Percentiles rank a stretch among this genome's conserved stretches.
Conservation (phyloP, 306 rosid species). For the Senna siamea region DNA sequence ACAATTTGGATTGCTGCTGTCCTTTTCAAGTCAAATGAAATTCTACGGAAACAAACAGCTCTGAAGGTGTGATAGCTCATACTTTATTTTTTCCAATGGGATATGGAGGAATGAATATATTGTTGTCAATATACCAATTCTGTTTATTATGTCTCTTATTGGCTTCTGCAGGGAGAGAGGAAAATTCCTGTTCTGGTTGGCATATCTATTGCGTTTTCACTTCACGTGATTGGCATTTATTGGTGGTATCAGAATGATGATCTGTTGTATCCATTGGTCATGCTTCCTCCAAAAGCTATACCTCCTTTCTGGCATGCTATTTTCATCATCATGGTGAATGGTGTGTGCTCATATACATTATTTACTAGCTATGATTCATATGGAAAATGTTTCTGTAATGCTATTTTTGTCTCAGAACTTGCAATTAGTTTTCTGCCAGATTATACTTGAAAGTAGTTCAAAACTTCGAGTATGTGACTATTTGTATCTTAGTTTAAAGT, state of each 20-base stretch:
- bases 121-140: neutral
- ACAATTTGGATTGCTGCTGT: conserved; percentile 91
- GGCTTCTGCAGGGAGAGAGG: conserved; percentile 92
- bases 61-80: conserved; percentile 54
- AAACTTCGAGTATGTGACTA: neutral
- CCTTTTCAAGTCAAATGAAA: conserved; percentile 92
- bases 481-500: neutral
- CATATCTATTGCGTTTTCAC: conserved; percentile 72
- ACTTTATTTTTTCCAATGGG: conserved; percentile 8
- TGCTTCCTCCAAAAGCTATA: conserved; percentile 91
- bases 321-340: conserved; percentile 90
- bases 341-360: conserved; percentile 49
- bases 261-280: conserved; percentile 76
- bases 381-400: neutral
- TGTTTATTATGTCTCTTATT: conserved; percentile 33
- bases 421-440: neutral
- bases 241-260: conserved; percentile 99
- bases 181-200: conserved; percentile 66
- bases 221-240: conserved; percentile 80
- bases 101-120: neutral
- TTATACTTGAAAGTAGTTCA: neutral
- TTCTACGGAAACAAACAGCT: conserved; percentile 81
- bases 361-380: neutral
- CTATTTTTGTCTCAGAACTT: conserved; percentile 20
- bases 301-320: conserved; percentile 98